Evolutionary conservation across 169 alveolate species (phyloP).

Genomic region (Cryptosporidium felis): DNA sequence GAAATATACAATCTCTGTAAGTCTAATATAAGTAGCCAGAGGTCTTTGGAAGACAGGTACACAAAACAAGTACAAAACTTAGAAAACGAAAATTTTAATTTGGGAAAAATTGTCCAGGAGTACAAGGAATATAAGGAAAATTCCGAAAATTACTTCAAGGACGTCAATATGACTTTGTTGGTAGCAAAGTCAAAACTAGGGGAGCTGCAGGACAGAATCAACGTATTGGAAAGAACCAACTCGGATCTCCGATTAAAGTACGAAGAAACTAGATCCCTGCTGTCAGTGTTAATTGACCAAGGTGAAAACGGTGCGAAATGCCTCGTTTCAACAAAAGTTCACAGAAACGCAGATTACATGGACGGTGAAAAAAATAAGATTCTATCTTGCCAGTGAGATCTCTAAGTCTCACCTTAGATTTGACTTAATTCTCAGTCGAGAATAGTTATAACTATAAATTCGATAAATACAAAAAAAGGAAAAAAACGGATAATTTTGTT

Average conservation of each 20-base stretch:
- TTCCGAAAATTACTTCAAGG: slow-evolving; percentile 38
- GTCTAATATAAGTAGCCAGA: slow-evolving; percentile 57
- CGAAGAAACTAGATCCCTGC: slow-evolving; percentile 3
- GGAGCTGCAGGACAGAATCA: slow-evolving; percentile 12
- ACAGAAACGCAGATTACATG: no score
- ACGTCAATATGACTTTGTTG: slow-evolving; percentile 9
- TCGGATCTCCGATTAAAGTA: not conserved
- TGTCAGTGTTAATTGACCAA: slow-evolving; percentile 15
- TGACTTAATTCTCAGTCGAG: no score
- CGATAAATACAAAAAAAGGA: no score
- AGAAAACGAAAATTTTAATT: not conserved
- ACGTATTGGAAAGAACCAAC: not conserved
- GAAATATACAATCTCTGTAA: slow-evolving; percentile 12
- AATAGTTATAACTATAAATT: no score
- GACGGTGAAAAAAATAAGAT: no score
- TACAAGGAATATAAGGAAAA: slow-evolving; percentile 15
- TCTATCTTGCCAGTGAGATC: no score
- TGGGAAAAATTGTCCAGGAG: not conserved
- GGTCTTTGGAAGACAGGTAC: slow-evolving; percentile 5
- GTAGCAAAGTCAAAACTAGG: slow-evolving; percentile 48
- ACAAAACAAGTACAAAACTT: not conserved
- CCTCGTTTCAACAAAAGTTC: no score
- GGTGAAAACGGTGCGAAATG: no score
- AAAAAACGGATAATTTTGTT: no score
- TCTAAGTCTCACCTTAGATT: no score